These are phyloP conservation scores for Anaeromyces robustus DNA, from an alignment of 192 early-diverging fungal species.

Conservation along the genomic window DNA sequence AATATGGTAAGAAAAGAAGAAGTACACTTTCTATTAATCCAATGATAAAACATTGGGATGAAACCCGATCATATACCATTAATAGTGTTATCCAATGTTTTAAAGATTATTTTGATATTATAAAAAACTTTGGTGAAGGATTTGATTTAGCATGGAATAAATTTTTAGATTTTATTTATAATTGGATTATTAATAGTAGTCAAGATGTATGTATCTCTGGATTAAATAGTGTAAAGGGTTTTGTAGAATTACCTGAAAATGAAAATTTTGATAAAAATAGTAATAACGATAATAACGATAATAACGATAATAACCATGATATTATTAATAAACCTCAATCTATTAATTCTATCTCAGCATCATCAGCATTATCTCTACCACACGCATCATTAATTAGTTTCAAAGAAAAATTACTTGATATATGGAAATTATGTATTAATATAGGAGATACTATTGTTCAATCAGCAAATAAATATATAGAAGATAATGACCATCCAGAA, in stretches of 20 bases:
- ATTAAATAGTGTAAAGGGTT: conserved; percentile 46
- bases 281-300: neutral
- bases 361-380: no score
- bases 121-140: conserved; percentile 35
- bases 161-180: conserved; percentile 57
- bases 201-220: conserved; percentile 64
- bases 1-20: conserved; percentile 13
- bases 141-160: conserved; percentile 55
- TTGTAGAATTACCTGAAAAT: conserved; percentile 10
- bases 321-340: no score
- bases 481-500: neutral
- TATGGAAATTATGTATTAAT: neutral
- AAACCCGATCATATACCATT: conserved; percentile 63
- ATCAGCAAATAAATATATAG: conserved; percentile 8
- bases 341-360: conserved; percentile 9
- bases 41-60: conserved; percentile 71
- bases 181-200: conserved; percentile 42
- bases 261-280: neutral
- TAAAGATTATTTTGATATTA: conserved; percentile 40
- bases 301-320: no score
- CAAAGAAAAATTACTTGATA: conserved; percentile 1
- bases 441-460: neutral
- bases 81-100: conserved; percentile 53
- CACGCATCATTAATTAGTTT: no score
- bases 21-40: conserved; percentile 34